Percentiles rank a stretch among this genome's conserved stretches.
Evolutionary conservation across 345 rosid species (phyloP).

Genomic region (Populus pruinosa): DNA sequence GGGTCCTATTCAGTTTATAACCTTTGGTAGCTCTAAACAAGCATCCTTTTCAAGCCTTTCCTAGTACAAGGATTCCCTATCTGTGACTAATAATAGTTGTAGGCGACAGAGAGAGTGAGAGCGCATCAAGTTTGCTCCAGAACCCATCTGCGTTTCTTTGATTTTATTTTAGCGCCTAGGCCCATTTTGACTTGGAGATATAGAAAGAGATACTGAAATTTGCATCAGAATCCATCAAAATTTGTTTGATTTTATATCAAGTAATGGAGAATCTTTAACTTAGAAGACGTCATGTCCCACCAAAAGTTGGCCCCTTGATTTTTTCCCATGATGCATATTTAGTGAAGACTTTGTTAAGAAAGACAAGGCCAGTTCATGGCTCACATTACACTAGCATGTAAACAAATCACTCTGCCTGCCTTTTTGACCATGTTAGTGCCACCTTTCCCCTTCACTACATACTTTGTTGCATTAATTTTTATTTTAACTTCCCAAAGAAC

Average conservation of each 20-base stretch:
- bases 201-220: constrained; percentile 25
- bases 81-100: background rate
- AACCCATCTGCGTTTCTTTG: constrained; percentile 8
- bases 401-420: constrained; percentile 22
- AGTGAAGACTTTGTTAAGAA: constrained; percentile 24
- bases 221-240: constrained; percentile 61
- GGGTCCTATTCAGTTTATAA: constrained; percentile 5
- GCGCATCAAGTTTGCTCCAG: constrained; percentile 25
- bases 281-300: constrained; percentile 46
- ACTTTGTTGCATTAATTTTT: background rate
- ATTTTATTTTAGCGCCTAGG: constrained; percentile 10
- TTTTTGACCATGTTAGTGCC: constrained; percentile 61
- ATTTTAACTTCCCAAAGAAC: background rate
- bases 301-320: constrained; percentile 45
- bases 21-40: constrained; percentile 51
- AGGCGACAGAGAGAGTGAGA: background rate
- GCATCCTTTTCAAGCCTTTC: constrained; percentile 34
- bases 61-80: constrained; percentile 30
- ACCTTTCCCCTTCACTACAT: constrained; percentile 27
- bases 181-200: constrained; percentile 1
- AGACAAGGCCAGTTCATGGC: constrained; percentile 56
- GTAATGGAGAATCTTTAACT: constrained; percentile 53
- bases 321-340: constrained; percentile 19
- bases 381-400: constrained; percentile 45
- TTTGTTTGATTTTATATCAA: constrained; percentile 35